phyloP scores from a whole-genome alignment of 2,329 filamentous ascomycete species.

The Colletotrichum sp. region DNA sequence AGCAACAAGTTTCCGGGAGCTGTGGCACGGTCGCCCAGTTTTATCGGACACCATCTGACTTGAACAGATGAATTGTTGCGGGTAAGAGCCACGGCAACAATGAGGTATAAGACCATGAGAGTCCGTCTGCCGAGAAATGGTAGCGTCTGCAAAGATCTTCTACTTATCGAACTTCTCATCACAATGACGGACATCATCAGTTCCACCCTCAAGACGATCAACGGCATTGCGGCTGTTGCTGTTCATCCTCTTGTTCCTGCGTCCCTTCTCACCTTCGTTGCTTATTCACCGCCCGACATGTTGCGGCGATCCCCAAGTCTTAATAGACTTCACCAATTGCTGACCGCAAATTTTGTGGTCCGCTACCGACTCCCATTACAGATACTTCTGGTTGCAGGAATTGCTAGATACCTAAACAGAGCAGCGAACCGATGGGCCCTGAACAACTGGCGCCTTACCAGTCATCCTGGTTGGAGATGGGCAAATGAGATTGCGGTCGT shows the following conservation, averaged over 20 bases:
- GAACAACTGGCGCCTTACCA: not conserved
- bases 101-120: not conserved
- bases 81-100: not conserved
- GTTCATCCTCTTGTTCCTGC: not conserved
- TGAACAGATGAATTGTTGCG: not conserved
- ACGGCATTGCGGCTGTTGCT: not conserved
- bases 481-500: constrained; percentile 45
- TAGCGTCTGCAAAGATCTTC: accelerated
- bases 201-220: not conserved
- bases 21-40: not conserved
- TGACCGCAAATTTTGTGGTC: not conserved
- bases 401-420: not conserved
- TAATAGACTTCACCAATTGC: not conserved
- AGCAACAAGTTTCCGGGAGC: not conserved
- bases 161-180: not conserved
- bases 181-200: not conserved
- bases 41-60: not conserved
- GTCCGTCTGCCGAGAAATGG: not conserved
- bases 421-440: not conserved
- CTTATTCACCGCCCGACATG: not conserved
- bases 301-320: not conserved
- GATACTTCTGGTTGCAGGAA: not conserved
- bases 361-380: not conserved
- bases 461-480: constrained; percentile 35
- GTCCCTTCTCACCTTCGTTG: not conserved